phyloP scores from a whole-genome alignment of 129 eudicot species.

The Lactuca sativa region DNA sequence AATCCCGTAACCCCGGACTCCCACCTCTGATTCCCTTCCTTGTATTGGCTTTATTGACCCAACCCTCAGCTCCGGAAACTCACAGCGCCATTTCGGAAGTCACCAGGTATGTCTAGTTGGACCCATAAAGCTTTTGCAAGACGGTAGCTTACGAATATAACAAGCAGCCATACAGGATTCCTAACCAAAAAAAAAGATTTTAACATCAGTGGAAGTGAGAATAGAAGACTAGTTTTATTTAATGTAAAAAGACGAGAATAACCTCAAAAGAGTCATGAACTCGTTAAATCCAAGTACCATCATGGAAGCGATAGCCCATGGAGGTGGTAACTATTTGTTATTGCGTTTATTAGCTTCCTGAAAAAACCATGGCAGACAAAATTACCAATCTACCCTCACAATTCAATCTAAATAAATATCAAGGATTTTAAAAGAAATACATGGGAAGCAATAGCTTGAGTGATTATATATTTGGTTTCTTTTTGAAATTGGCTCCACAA shows the following conservation, averaged over 20 bases:
- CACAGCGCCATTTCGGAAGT: constrained; percentile 87
- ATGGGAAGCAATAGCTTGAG: no score
- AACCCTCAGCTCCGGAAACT: no score
- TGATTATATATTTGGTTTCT: constrained; percentile 92
- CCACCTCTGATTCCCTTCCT: no score
- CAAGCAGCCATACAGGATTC: constrained; percentile 84
- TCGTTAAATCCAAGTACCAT: constrained; percentile 85
- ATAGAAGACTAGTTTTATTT: background rate
- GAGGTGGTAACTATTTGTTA: constrained; percentile 99
- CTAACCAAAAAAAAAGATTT: constrained; percentile 38
- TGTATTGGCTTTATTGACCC: no score
- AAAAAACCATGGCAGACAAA: constrained; percentile 24
- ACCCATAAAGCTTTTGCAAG: constrained; percentile 97
- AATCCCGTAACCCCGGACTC: no score
- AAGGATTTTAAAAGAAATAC: no score
- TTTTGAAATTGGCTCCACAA: constrained; percentile 87
- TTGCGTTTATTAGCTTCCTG: constrained; percentile 96
- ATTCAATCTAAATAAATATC: background rate
- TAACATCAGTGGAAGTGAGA: constrained; percentile 15
- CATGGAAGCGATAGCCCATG: constrained; percentile 96
- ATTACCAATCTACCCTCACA: background rate
- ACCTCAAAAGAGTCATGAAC: constrained; percentile 98
- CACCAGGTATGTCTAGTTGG: constrained; percentile 85
- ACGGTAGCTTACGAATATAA: no score
- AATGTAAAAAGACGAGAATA: constrained; percentile 11